Base-by-base conservation (phyloP, 495 filamentous ascomycete species). In the Tuber aestivum region DNA sequence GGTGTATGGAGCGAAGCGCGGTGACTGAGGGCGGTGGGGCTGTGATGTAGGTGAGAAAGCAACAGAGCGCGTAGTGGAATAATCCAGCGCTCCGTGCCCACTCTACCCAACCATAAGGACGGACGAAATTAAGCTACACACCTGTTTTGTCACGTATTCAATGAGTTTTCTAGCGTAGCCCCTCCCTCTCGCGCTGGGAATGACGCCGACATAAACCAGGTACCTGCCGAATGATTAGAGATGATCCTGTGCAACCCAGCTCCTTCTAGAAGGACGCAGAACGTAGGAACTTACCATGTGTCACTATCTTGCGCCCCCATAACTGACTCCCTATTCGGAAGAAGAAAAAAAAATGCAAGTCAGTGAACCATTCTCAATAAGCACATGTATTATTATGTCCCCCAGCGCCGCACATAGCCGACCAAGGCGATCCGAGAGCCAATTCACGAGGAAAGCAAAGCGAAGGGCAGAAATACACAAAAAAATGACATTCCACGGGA, bases 141-240 rank as follows among this genome's bases (percentile, higher is more conserved):
- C 90, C 87, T 86, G 85, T 38, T 83, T 84, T 70, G 90, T 90
- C 82, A 91, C 88, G 77, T 91, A 85, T 85, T 90, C 87, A 77
- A 94, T 87, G 77, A 93, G 85, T 84, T 88, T 88, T 79, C 86
- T 88, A 37, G 88, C 91, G 81, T 92, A 92, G 41, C 92, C 92
- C 71, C 90, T 88, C 41, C 91, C 89, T 74, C 89, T 87, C 21
- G 88, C 87, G 71, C 83, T 85, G 23, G 90, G 89, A 82, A 88
- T 90, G 76, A 91, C 92, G 75, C 92, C 92, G 77, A 95, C 84
- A 83, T 93, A 94, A 23, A 94, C 92, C 38, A 95, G 87, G 82
- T 94, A 94, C 86, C 81, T 82, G 38, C 48, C 70, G 48, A 75
- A 79, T 75, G 70, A 75, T 79, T 79, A 79, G 78, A 77, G 77